Conservation (phyloP, 2,329 filamentous ascomycete genomes). For the Xylariaceae sp. region DNA sequence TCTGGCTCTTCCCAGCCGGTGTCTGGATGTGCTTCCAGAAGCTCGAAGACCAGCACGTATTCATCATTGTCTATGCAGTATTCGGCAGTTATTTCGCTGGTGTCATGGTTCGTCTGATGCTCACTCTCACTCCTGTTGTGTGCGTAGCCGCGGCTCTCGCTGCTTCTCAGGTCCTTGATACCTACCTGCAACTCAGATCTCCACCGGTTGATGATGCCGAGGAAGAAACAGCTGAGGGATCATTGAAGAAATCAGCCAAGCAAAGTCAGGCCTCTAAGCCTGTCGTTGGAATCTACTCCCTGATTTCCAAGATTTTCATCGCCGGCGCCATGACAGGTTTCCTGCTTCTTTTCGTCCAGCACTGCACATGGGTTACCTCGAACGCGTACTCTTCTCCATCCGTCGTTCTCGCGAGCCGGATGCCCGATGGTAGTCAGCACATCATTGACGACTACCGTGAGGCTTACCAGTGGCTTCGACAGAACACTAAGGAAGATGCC, state of each 20-base stretch:
- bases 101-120: slow-evolving; percentile 99
- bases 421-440: slow-evolving; percentile 92
- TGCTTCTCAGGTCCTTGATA: slow-evolving; percentile 81
- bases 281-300: slow-evolving; percentile 75
- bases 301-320: slow-evolving; percentile 73
- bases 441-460: slow-evolving; percentile 99
- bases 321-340: slow-evolving; percentile 69
- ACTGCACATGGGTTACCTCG: slow-evolving; percentile 99
- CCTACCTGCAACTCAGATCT: slow-evolving; percentile 65
- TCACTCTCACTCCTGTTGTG: slow-evolving; percentile 92
- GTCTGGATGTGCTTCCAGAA: slow-evolving; percentile 97
- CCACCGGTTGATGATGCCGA: slow-evolving; percentile 49
- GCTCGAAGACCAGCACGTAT: slow-evolving; percentile 93
- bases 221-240: slow-evolving; percentile 44
- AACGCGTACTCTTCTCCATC: slow-evolving; percentile 98
- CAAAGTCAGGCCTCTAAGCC: slow-evolving; percentile 59
- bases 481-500: slow-evolving; percentile 90
- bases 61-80: slow-evolving; percentile 94
- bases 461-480: slow-evolving; percentile 98
- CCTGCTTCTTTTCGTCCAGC: slow-evolving; percentile 86
- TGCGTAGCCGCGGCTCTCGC: slow-evolving; percentile 91
- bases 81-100: slow-evolving; percentile 97
- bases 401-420: slow-evolving; percentile 84
- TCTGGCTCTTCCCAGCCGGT: slow-evolving; percentile 98
- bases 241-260: slow-evolving; percentile 52